Percentiles rank a stretch among this genome's conserved stretches.
Evolutionary conservation across 495 filamentous ascomycete species (phyloP).

Genomic region (Trichocladium uniseriatum): DNA sequence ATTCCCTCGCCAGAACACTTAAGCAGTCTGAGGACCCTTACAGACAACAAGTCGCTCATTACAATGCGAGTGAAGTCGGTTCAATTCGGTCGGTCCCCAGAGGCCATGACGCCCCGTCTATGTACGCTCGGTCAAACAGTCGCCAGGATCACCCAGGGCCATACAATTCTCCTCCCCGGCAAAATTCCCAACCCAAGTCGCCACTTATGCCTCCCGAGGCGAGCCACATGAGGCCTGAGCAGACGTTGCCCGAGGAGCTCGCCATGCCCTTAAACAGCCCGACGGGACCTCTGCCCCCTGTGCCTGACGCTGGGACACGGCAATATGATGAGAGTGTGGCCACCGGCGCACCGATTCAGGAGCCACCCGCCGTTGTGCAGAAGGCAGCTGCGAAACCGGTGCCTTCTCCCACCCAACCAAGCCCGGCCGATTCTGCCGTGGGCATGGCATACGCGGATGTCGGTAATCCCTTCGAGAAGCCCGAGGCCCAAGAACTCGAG

Average conservation of each 20-base stretch:
- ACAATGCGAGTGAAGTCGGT: slow-evolving; percentile 47
- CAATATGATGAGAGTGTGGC: slow-evolving; percentile 6
- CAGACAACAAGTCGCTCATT: slow-evolving; percentile 57
- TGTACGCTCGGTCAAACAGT: slow-evolving; percentile 45
- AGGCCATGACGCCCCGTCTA: slow-evolving; percentile 51
- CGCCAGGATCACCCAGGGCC: slow-evolving; percentile 13
- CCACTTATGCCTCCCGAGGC: slow-evolving; percentile 18
- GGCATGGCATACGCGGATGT: slow-evolving; percentile 15
- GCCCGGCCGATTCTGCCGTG: slow-evolving; percentile 20
- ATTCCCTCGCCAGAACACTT: slow-evolving; percentile 69
- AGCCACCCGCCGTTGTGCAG: slow-evolving; percentile 28
- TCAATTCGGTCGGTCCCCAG: slow-evolving; percentile 49
- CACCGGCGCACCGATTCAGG: slow-evolving; percentile 25
- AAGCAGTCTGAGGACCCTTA: slow-evolving; percentile 73
- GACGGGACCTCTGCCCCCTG: slow-evolving; percentile 2
- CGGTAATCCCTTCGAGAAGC: slow-evolving; percentile 15
- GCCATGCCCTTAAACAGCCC: slow-evolving; percentile 1
- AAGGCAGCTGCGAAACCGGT: slow-evolving; percentile 16
- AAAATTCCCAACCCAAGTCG: slow-evolving; percentile 20
- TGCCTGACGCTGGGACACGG: slow-evolving; percentile 7
- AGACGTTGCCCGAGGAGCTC: slow-evolving; percentile 1
- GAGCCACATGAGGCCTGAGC: slow-evolving; percentile 12
- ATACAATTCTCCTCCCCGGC: slow-evolving; percentile 19
- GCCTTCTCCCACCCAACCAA: slow-evolving; percentile 17
- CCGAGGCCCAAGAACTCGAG: slow-evolving; percentile 9